phyloP scores from a whole-genome alignment of 768 basidiomycete species.

The Mycena belliarum region DNA sequence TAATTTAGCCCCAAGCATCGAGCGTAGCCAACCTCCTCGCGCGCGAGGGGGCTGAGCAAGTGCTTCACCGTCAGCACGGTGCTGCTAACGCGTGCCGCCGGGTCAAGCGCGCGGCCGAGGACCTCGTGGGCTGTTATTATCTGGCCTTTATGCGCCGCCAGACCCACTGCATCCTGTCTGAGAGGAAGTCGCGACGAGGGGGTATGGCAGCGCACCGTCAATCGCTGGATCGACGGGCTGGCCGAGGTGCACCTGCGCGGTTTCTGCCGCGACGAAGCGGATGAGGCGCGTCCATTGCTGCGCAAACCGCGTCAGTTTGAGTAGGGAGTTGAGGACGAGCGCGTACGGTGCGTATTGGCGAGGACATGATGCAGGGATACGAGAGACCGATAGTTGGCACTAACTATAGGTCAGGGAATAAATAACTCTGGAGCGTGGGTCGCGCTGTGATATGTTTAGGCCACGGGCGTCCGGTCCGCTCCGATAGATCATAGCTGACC shows the following conservation, averaged over 20 bases:
- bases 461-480: not conserved
- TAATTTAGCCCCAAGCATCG: slow-evolving; percentile 84
- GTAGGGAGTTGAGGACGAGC: not conserved
- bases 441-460: not conserved
- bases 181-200: not conserved
- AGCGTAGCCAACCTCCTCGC: slow-evolving; percentile 66
- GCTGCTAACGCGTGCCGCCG: slow-evolving; percentile 61
- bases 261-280: slow-evolving; percentile 46
- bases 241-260: slow-evolving; percentile 71
- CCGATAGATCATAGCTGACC: not conserved
- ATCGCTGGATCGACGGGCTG: slow-evolving; percentile 68
- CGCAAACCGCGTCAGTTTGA: not conserved
- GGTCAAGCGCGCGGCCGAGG: slow-evolving; percentile 66
- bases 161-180: slow-evolving; percentile 51
- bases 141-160: slow-evolving; percentile 51
- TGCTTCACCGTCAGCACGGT: slow-evolving; percentile 69
- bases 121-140: slow-evolving; percentile 73
- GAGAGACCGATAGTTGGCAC: too few relatives aligned
- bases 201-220: slow-evolving; percentile 48
- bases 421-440: not conserved
- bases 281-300: not conserved
- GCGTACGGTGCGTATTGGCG: slow-evolving; percentile 25
- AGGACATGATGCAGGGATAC: too few relatives aligned
- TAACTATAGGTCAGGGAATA: too few relatives aligned
- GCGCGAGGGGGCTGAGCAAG: slow-evolving; percentile 68